A percentile compares a stretch with the other conserved stretches of the same genome.
phyloP scores from a whole-genome alignment of 768 basidiomycete genomes.

The Tulasnella sp. region DNA sequence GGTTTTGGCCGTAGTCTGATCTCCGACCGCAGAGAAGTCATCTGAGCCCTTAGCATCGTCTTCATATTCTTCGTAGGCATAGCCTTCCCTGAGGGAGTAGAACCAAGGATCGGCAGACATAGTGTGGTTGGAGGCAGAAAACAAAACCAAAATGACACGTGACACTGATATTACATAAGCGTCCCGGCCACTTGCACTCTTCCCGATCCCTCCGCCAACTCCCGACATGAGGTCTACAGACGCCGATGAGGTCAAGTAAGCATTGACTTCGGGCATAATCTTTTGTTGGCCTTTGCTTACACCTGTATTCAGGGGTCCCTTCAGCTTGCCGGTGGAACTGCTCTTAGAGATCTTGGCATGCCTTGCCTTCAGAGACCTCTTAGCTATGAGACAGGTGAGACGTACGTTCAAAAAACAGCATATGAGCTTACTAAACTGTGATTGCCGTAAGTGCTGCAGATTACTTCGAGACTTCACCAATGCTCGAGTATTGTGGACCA shows the following conservation, averaged over 20 bases:
- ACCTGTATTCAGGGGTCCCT: background rate
- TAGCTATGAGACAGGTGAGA: background rate
- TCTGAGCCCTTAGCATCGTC: background rate
- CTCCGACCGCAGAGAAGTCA: background rate
- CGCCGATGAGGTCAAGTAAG: background rate
- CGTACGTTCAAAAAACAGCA: background rate
- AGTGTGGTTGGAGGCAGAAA: background rate
- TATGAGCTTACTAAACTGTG: background rate
- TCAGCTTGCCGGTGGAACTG: background rate
- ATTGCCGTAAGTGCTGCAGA: background rate
- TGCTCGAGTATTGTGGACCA: background rate
- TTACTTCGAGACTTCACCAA: background rate
- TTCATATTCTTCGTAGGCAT: background rate
- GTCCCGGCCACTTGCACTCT: too few relatives aligned
- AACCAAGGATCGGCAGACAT: background rate
- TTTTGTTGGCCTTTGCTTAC: background rate
- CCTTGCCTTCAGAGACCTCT: background rate
- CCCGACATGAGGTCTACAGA: background rate
- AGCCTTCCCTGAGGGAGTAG: slow-evolving; percentile 1
- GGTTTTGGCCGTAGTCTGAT: background rate
- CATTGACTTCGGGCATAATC: background rate
- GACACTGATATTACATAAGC: background rate
- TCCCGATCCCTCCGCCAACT: background rate
- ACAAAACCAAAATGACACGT: background rate
- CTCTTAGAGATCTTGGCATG: background rate